phyloP scores from a whole-genome alignment of 352 stramenopile genomes.

The Globisporangium irregulare region DNA sequence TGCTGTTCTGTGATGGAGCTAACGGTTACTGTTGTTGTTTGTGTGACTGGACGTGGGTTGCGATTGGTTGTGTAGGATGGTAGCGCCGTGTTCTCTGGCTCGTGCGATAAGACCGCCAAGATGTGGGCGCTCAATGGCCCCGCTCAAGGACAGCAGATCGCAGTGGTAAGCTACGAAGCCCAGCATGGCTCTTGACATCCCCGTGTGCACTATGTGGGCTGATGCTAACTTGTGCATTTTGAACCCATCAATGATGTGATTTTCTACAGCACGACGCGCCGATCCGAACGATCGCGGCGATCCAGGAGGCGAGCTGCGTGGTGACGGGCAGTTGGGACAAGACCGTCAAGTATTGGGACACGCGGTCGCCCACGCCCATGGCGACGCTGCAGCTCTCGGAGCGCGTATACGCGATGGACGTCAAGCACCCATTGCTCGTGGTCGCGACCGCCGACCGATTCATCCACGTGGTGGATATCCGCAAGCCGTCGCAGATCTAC shows the following conservation, averaged over 20 bases:
- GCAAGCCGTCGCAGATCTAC: slow-evolving; percentile 87
- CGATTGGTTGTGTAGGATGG: slow-evolving; percentile 67
- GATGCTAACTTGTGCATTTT: not conserved
- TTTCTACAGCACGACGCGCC: slow-evolving; percentile 86
- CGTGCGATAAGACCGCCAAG: slow-evolving; percentile 93
- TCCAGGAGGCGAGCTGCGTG: slow-evolving; percentile 87
- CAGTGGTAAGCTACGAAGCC: slow-evolving; percentile 39
- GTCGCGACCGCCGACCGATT: slow-evolving; percentile 91
- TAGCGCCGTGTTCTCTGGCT: slow-evolving; percentile 91
- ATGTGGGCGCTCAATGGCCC: slow-evolving; percentile 92
- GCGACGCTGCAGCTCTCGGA: slow-evolving; percentile 91
- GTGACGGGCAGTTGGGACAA: slow-evolving; percentile 94
- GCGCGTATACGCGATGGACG: slow-evolving; percentile 94
- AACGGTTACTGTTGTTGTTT: slow-evolving; percentile 3
- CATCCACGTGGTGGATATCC: slow-evolving; percentile 88
- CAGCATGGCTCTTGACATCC: not conserved
- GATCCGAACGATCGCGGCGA: slow-evolving; percentile 85
- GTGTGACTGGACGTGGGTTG: not conserved
- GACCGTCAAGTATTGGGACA: slow-evolving; percentile 97
- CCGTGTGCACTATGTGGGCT: not conserved
- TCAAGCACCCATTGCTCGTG: slow-evolving; percentile 90
- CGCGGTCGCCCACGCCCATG: slow-evolving; percentile 84
- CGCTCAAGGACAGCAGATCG: slow-evolving; percentile 72
- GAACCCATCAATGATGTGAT: slow-evolving; percentile 28
- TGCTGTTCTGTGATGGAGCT: not conserved